Percentiles rank a stretch among this genome's conserved stretches.
Conservation (phyloP, 345 rosid genomes). For the Euphorbia peplus region DNA sequence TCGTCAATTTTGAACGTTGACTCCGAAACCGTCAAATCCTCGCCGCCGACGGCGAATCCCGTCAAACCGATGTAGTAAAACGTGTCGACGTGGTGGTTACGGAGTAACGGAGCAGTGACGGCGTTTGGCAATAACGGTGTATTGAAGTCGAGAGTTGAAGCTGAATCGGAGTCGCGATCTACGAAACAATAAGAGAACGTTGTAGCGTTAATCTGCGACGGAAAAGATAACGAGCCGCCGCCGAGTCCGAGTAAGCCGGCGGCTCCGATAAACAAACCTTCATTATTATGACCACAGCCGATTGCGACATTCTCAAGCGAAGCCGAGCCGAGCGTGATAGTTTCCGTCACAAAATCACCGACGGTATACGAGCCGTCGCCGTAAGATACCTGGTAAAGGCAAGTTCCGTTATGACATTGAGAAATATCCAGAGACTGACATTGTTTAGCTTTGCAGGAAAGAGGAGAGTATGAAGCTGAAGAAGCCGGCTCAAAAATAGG, state of each 20-base stretch:
- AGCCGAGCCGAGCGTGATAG: slow-evolving; percentile 58
- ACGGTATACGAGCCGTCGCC: slow-evolving; percentile 91
- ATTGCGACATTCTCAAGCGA: slow-evolving; percentile 57
- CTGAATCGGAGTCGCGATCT: slow-evolving; percentile 82
- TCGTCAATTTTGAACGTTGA: slow-evolving; percentile 57
- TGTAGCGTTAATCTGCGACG: slow-evolving; percentile 67
- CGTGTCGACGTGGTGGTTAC: slow-evolving; percentile 66
- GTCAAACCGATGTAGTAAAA: slow-evolving; percentile 63
- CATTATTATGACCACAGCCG: slow-evolving; percentile 87
- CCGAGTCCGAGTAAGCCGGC: slow-evolving; percentile 92
- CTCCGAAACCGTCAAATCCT: slow-evolving; percentile 42
- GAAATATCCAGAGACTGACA: slow-evolving; percentile 67
- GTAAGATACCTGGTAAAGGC: slow-evolving; percentile 80
- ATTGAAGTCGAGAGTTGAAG: slow-evolving; percentile 69
- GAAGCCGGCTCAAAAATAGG: slow-evolving; percentile 74
- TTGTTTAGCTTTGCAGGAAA: slow-evolving; percentile 54
- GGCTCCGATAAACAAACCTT: slow-evolving; percentile 77
- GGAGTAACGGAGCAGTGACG: slow-evolving; percentile 59
- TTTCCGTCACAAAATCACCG: slow-evolving; percentile 80
- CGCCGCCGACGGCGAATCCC: slow-evolving; percentile 79
- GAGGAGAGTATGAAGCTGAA: slow-evolving; percentile 61
- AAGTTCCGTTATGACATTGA: slow-evolving; percentile 60
- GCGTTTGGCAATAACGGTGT: slow-evolving; percentile 42
- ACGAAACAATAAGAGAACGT: slow-evolving; percentile 80
- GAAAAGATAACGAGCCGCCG: slow-evolving; percentile 70